These are phyloP conservation scores for Guadua angustifolia DNA, from an alignment of 176 grass and related monocot species.

Conservation along the genomic window DNA sequence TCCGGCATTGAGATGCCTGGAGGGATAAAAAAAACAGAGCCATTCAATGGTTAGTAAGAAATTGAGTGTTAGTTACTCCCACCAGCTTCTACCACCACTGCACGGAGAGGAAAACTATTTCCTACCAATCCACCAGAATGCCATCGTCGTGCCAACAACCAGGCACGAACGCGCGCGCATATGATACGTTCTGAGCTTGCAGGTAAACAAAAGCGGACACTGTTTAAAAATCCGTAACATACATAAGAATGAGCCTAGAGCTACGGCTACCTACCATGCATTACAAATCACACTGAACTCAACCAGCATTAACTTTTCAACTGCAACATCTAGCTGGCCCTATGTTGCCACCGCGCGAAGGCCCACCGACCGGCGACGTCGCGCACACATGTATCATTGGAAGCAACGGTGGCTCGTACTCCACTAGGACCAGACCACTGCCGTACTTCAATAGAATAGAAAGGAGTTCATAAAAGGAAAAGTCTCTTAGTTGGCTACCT, in stretches of 20 bases:
- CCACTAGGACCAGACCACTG: background rate
- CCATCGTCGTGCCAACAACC: background rate
- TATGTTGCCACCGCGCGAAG: background rate
- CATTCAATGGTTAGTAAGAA: background rate
- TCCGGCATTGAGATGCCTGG: slow-evolving; percentile 67
- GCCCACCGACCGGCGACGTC: background rate
- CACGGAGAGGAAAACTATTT: background rate
- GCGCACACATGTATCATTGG: background rate
- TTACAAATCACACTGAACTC: background rate
- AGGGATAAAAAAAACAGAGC: background rate
- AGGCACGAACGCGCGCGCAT: background rate
- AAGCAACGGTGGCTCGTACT: background rate
- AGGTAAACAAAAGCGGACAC: background rate
- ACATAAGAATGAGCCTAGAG: background rate
- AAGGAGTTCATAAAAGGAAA: background rate
- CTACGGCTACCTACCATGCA: background rate
- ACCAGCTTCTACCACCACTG: no score
- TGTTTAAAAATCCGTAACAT: background rate
- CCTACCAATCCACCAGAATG: background rate
- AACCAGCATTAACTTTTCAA: background rate
- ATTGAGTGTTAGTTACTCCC: background rate
- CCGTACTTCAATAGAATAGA: background rate
- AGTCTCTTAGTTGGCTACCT: slow-evolving; percentile 20
- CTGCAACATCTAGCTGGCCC: background rate
- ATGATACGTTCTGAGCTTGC: background rate